Evolutionary conservation across 1,284 basidiomycete species (phyloP).

Genomic region (Somion occarium): DNA sequence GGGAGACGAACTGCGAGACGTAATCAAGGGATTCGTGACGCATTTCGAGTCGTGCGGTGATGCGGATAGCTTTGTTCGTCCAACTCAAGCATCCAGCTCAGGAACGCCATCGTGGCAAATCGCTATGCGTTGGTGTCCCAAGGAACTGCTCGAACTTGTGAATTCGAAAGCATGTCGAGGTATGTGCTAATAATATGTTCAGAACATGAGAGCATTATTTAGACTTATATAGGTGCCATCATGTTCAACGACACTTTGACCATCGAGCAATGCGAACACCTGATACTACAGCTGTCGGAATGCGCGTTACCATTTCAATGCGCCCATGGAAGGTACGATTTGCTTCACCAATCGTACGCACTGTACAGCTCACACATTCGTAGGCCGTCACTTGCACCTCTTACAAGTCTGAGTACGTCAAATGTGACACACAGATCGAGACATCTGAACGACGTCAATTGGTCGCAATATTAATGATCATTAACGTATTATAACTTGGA

Average conservation of each 20-base stretch:
- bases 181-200: slow-evolving; percentile 26
- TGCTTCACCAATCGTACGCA: background rate
- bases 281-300: slow-evolving; percentile 62
- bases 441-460: background rate
- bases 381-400: slow-evolving; percentile 46
- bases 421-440: background rate
- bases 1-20: slow-evolving; percentile 59
- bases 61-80: slow-evolving; percentile 4
- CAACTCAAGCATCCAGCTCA: slow-evolving; percentile 2
- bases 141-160: slow-evolving; percentile 72
- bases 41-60: slow-evolving; percentile 32
- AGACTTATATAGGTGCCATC: slow-evolving; percentile 64
- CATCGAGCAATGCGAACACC: slow-evolving; percentile 60
- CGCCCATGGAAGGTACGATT: slow-evolving; percentile 71
- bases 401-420: slow-evolving; percentile 18
- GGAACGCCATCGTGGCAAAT: slow-evolving; percentile 49
- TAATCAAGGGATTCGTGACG: slow-evolving; percentile 63
- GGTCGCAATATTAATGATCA: background rate
- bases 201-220: background rate
- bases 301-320: slow-evolving; percentile 89
- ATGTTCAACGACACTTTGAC: slow-evolving; percentile 92
- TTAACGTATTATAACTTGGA: background rate
- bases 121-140: slow-evolving; percentile 75
- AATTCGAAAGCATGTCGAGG: slow-evolving; percentile 94
- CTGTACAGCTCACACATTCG: background rate